These are phyloP conservation scores for Ophiostoma populinum DNA, from an alignment of 2,329 filamentous ascomycete species.

Conservation along the genomic window DNA sequence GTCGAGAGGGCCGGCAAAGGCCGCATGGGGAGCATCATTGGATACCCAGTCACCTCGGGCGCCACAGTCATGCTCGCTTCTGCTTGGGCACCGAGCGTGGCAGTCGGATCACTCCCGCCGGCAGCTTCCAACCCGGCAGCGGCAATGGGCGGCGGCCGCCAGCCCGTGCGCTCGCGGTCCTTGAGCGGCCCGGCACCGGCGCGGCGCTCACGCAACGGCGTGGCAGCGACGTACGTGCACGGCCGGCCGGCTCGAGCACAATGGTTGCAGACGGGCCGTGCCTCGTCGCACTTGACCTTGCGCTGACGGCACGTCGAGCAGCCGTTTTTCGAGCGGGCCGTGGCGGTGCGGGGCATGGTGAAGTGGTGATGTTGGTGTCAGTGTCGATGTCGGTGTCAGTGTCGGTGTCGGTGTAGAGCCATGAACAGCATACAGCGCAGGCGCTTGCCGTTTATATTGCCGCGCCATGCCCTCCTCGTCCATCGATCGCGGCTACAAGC, in stretches of 20 bases:
- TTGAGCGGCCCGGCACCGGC: constrained; percentile 3
- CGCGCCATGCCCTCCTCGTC: too few species aligned
- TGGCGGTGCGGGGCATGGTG: neutral
- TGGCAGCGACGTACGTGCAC: neutral
- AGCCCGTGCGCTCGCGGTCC: constrained; percentile 4
- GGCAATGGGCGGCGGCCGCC: constrained; percentile 3
- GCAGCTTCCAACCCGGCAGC: neutral
- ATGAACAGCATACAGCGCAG: too few species aligned
- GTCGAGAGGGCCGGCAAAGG: too few species aligned
- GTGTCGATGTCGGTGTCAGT: constrained; percentile 1
- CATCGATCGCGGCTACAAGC: too few species aligned
- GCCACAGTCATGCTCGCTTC: constrained; percentile 1
- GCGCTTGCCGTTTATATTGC: too few species aligned
- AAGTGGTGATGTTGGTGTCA: neutral
- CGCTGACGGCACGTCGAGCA: constrained; percentile 4
- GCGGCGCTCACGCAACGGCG: neutral
- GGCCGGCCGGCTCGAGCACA: neutral
- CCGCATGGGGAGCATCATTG: too few species aligned
- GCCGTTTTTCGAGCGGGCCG: constrained; percentile 4
- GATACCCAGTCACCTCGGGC: too few species aligned
- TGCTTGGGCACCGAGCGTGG: neutral
- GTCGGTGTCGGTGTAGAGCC: too few species aligned
- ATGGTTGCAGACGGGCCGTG: constrained; percentile 1
- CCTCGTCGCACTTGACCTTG: constrained; percentile 6
- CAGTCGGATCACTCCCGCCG: too few species aligned